Base-by-base conservation (phyloP, 352 stramenopile genomes). In the Globisporangium rhizosaccharum region DNA sequence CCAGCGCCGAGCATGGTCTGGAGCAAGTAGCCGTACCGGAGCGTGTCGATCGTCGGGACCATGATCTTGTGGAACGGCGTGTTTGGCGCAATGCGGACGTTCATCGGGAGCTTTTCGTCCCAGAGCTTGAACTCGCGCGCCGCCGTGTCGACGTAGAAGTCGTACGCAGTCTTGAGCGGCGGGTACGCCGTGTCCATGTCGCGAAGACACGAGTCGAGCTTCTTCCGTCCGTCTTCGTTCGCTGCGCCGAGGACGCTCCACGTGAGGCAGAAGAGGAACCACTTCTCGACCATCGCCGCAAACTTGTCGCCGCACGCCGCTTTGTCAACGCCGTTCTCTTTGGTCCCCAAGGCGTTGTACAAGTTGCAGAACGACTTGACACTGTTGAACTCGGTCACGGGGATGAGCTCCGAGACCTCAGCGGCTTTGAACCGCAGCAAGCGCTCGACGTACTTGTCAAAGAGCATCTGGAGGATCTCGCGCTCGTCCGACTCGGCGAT, bases 161-260 rank as follows among this genome's bases (percentile, higher is more conserved):
- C 93, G 66, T 98, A 98, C 0, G 93, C 79, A 11, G 87, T 97
- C 61, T 96, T 92, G 2, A 94, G 73, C 23, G 92, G 90, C 37
- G 92, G 92, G 55, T 97, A 98, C 33, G 96, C 72, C 0, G 90
- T 92, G 57, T 97, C 92, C 56, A 98, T 93, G 56, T 98, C 92
- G 4, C 90, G 87, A 26, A 98, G 45, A 45, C 83, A 97, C 51
- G 87, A 80, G 58, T 94, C 85, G 20, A 96, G 85, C 41, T 86
- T 89, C 53, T 89, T 92, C 2, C 87, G 78, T 0, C 87, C 84
- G 14, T 92, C 83, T 57, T 96, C 87, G 56, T 95, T 92, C 1
- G 86, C 85, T 20, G 85, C 85, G 20, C 79, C 87, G 64, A 94
- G 80, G n/a, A 94, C 76, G 56, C 76, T 90, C 87, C 85, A 96